Conservation (phyloP, 2,329 filamentous ascomycete genomes). For the Diplodia seriata region DNA sequence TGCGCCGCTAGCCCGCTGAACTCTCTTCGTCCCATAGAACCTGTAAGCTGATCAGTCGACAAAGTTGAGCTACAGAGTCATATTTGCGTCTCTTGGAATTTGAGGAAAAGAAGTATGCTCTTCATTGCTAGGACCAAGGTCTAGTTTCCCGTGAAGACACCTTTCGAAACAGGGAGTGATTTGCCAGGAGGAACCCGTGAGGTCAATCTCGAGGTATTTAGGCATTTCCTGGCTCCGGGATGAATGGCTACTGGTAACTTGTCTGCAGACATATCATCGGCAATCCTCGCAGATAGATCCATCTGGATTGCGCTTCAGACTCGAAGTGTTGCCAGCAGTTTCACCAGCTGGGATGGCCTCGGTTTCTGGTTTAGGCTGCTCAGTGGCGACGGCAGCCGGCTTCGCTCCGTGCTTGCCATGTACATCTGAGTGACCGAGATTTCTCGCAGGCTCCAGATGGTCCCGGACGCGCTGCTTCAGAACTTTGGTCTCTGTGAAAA, state of each 20-base stretch:
- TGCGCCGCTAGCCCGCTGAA: not conserved
- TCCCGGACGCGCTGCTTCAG: conserved; percentile 85
- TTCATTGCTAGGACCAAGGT: not conserved
- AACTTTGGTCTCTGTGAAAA: conserved; percentile 75
- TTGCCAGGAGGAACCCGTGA: not conserved
- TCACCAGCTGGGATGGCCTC: conserved; percentile 4
- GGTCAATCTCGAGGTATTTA: not conserved
- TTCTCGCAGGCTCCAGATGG: conserved; percentile 76
- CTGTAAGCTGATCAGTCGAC: not conserved
- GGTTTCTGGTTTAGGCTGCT: not conserved
- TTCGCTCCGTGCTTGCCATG: conserved; percentile 45
- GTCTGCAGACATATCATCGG: conserved; percentile 34
- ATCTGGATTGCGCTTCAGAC: conserved; percentile 44
- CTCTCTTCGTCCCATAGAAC: not conserved
- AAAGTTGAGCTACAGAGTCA: not conserved
- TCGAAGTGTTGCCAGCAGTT: conserved; percentile 10
- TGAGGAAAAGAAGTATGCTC: not conserved
- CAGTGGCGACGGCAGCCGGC: not conserved
- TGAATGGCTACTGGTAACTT: not conserved
- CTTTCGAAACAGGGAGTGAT: not conserved
- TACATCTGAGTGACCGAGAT: conserved; percentile 74
- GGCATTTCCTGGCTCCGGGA: not conserved
- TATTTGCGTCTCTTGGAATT: not conserved
- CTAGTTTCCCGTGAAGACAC: not conserved
- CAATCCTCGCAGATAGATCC: conserved; percentile 50